These are phyloP conservation scores for Ogataea parapolymorpha DNA, from an alignment of 805 yeast species.

Conservation along the genomic window DNA sequence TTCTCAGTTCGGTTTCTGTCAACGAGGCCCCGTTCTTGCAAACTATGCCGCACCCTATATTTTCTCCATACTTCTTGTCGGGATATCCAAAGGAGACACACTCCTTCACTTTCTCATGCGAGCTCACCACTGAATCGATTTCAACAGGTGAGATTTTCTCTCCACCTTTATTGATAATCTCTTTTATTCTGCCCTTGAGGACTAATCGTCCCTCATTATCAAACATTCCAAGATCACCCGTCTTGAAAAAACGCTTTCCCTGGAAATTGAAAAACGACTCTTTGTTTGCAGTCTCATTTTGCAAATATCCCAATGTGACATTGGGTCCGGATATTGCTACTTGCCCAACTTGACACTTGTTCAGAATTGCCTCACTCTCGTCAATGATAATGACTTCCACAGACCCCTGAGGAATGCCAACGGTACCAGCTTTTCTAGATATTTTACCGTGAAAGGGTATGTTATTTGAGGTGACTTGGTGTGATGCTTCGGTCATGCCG, in stretches of 20 bases:
- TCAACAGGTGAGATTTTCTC: conserved; percentile 76
- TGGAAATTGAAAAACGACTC: conserved; percentile 41
- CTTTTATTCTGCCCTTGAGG: conserved; percentile 70
- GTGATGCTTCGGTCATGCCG: conserved; percentile 82
- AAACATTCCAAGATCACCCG: conserved; percentile 72
- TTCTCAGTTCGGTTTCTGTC: conserved; percentile 42
- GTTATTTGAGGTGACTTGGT: conserved; percentile 72
- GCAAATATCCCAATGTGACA: conserved; percentile 69
- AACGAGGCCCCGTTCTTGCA: conserved; percentile 39
- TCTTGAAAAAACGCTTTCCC: conserved; percentile 45
- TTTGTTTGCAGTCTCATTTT: conserved; percentile 66
- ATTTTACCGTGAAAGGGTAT: conserved; percentile 51
- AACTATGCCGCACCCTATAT: conserved; percentile 68
- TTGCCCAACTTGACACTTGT: conserved; percentile 64
- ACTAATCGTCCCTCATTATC: conserved; percentile 57
- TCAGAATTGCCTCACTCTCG: conserved; percentile 44
- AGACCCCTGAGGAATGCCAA: conserved; percentile 58
- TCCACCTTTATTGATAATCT: conserved; percentile 73
- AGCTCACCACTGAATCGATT: conserved; percentile 57
- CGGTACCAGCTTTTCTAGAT: conserved; percentile 65
- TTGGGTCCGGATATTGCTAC: conserved; percentile 65
- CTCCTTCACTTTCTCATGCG: conserved; percentile 60
- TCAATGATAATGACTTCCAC: conserved; percentile 62
- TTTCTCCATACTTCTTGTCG: conserved; percentile 68
- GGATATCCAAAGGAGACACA: conserved; percentile 70